Conservation (phyloP, 305 asterid species). For the Solanum hybrid region DNA sequence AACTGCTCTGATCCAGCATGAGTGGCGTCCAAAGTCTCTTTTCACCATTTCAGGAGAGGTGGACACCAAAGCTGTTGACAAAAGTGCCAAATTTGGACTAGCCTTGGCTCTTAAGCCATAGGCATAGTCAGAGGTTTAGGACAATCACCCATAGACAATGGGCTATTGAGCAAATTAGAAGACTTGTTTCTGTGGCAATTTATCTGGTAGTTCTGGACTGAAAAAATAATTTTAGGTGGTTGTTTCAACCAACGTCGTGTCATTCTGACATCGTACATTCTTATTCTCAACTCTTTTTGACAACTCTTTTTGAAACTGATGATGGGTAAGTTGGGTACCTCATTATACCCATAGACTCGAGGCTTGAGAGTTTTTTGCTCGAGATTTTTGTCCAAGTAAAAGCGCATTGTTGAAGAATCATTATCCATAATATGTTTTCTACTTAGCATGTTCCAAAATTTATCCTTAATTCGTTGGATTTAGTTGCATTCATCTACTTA, state of each 20-base stretch:
- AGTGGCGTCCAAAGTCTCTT: slow-evolving; percentile 62
- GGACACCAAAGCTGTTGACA: slow-evolving; percentile 44
- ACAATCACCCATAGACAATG: not conserved
- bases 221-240: slow-evolving; percentile 8
- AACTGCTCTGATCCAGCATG: slow-evolving; percentile 47
- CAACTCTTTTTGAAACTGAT: not conserved
- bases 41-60: slow-evolving; percentile 46
- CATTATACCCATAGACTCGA: not conserved
- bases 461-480: not conserved
- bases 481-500: not conserved
- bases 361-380: not conserved
- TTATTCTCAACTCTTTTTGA: not conserved
- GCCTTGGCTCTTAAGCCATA: slow-evolving; percentile 56
- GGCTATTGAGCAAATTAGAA: not conserved
- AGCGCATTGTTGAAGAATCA: not conserved
- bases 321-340: not conserved
- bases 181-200: not conserved
- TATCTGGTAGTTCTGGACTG: not conserved
- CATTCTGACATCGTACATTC: not conserved
- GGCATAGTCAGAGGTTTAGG: not conserved
- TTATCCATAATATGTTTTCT: not conserved
- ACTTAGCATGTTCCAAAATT: not conserved
- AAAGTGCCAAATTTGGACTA: slow-evolving; percentile 50
- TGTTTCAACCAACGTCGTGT: not conserved
- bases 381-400: not conserved